Base-by-base conservation (phyloP, 2,329 filamentous ascomycete species). In the Orbilia javanica region DNA sequence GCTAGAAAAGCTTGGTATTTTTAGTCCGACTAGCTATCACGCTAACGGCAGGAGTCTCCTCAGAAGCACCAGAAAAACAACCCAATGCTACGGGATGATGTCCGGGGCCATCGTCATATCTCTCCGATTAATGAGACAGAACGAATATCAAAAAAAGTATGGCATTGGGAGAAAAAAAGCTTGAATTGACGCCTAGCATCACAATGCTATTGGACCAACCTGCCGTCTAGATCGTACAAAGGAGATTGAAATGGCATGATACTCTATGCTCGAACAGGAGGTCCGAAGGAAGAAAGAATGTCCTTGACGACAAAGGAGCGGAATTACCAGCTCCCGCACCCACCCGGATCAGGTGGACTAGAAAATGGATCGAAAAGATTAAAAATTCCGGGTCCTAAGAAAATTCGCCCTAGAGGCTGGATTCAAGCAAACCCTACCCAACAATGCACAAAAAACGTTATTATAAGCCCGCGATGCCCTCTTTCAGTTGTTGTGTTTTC, bases 381-480 rank as follows among this genome's bases (percentile, higher is more conserved):
- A 29, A 48, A 55, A 64, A 72, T 72, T 48, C 52, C 63, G 31
- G 44, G 63, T 20, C 67, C 46, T 62, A 57, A 48, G 48, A 60
- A 57, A 66, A 66, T 34, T 50, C 34, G 50, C 36, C 46, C 55
- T 60, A 63, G 69, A 66, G 69, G 69, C 50, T 72, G 48, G 57
- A 65, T 72, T 36, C 46, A 1, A 27, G 22, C 4, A 13, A 25
- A 57, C 31, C 20, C 20, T 22, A n/a, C n/a, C n/a, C n/a, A n/a
- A n/a, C n/a, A 65, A 48, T 57, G 18, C 63, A n/a, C 27, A 25
- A 15, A 25, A 36, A 53, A 20, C 57, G 25, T 62, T 46, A n/a
- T 62, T 46, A 66, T 66, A 73, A 55, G 64, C 6, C 69, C 36
- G 55, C 50, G 55, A 64, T 53, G 44, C 34, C 67, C 46, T 48